Evolutionary conservation across 2,329 filamentous ascomycete genomes (phyloP), one percentile per base, ranked within the genome.

Genomic region (Biscogniauxia marginata): DNA sequence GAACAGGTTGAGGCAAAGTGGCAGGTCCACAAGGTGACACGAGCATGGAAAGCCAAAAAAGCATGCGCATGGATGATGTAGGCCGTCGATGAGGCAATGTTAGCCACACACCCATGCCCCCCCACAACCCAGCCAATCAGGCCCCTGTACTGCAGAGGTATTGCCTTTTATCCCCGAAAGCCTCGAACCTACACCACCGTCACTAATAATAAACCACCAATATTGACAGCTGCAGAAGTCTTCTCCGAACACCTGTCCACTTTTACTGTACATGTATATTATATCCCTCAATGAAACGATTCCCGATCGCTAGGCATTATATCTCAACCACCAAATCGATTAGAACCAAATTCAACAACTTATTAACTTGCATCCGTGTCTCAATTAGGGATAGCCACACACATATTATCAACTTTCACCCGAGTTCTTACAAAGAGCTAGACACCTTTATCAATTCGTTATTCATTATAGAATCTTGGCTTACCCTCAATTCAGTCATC

Each of bases 21-120:
- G 57, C 61, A 55, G 59, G 52, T 59, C 61, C 61, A 61, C 51
- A 64, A 64, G 57, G 60, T 61, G 61, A 46, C 44, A 46, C 30
- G 30, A 39, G 30, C 30, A 39, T 11, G 6, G 30, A 39, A 39
- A 16, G 13, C 13, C 13, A 39, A 39, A 46, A 19, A 47, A 23
- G 23, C 46, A 47, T 47, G 23, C 18, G 21, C 21, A 23, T 23
- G 44, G 44, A 46, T 46, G 21, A 46, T 23, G 44, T 46, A 11
- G 46, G 46, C 46, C 22, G 20, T 48, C 46, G n/a, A 16, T 39
- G 30, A 39, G 30, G 30, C 30, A 16, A 39, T 39, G 30, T 16
- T 39, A 39, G 30, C 11, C 30, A 39, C 30, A 39, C 30, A 16
- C 30, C 30, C 13, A 16, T 39, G n/a, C n/a, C n/a, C 30, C 30